Base-by-base conservation (phyloP, 148 eudicot species). In the Rhododendron simsii region DNA sequence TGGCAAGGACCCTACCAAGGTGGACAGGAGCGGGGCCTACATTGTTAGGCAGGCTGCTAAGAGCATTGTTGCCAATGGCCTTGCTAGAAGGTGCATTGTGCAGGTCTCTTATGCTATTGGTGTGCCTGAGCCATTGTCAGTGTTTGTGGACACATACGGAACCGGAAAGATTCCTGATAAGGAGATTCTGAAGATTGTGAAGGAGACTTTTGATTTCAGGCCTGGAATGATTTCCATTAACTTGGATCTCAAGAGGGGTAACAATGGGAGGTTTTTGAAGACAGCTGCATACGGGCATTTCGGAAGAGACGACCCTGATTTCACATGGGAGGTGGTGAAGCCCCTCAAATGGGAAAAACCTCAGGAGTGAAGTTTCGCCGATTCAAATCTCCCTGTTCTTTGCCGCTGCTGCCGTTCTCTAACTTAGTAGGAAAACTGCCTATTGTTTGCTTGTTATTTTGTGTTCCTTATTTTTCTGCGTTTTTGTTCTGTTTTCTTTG, bases 41-140 rank as follows among this genome's bases (percentile, higher is more conserved):
- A 65, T 83, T 69, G 85, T 83, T 67, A 83, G 85, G 61, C 85
- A 83, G 85, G 85, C 85, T 45, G 85, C 85, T 1, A 83, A 83
- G 50, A 83, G 85, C 28, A 83, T 83, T 87, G 89, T 87, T 3
- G 86, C 89, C 48, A 84, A 55, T 37, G 86, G 86, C 55, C 89
- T 87, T 69, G 89, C 89, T n/a, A 69, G 89, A 2, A 78, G 89
- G 83, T 87, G 89, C 86, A 78, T 87, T 10, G 89, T 87, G 37
- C 89, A 87, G 63, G 89, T 87, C 69, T 87, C 89, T 1, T 87
- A 87, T 26, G 86, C 89, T 26, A 87, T 87, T 41, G 89, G 89
- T 63, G 86, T 87, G 45, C 86, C 89, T 14, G 89, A 87, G 89
- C 89, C 89, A 13, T 83, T 87, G 61, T 87, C 88, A 1, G 86